Conservation (phyloP, 768 basidiomycete species). For the Coprinellus micaceus region DNA sequence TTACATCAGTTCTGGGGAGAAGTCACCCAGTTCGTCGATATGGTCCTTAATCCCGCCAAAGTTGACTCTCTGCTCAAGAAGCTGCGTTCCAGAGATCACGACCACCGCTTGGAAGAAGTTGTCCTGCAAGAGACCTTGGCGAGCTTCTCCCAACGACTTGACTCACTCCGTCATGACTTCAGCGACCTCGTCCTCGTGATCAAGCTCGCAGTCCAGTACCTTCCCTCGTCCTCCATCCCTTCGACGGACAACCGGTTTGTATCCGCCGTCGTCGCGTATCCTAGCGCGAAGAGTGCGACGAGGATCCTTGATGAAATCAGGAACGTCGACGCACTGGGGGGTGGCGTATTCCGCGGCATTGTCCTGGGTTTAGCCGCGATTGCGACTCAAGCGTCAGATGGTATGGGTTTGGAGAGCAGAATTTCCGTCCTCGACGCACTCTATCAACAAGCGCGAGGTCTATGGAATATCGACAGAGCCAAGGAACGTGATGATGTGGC, state of each 20-base stretch:
- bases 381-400: slow-evolving; percentile 40
- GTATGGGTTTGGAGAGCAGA: slow-evolving; percentile 28
- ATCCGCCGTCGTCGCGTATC: slow-evolving; percentile 48
- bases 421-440: slow-evolving; percentile 40
- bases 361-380: slow-evolving; percentile 48
- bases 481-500: slow-evolving; percentile 61
- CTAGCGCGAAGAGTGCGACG: slow-evolving; percentile 38
- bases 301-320: background rate
- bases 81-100: slow-evolving; percentile 25
- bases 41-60: slow-evolving; percentile 30
- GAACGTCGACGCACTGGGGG: slow-evolving; percentile 20
- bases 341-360: slow-evolving; percentile 38
- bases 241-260: slow-evolving; percentile 14
- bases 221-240: slow-evolving; percentile 63
- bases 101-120: slow-evolving; percentile 51
- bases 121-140: slow-evolving; percentile 76
- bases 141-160: slow-evolving; percentile 73
- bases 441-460: slow-evolving; percentile 69
- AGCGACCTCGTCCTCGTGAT: slow-evolving; percentile 68
- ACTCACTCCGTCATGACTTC: slow-evolving; percentile 63
- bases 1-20: slow-evolving; percentile 72
- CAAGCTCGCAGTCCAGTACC: slow-evolving; percentile 57
- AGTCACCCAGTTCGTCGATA: slow-evolving; percentile 57
- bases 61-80: slow-evolving; percentile 43
- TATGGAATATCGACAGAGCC: slow-evolving; percentile 82